Percentiles rank a stretch among this genome's conserved stretches.
Conservation (phyloP, 2,329 filamentous ascomycete species). For the Penicillium sp. region DNA sequence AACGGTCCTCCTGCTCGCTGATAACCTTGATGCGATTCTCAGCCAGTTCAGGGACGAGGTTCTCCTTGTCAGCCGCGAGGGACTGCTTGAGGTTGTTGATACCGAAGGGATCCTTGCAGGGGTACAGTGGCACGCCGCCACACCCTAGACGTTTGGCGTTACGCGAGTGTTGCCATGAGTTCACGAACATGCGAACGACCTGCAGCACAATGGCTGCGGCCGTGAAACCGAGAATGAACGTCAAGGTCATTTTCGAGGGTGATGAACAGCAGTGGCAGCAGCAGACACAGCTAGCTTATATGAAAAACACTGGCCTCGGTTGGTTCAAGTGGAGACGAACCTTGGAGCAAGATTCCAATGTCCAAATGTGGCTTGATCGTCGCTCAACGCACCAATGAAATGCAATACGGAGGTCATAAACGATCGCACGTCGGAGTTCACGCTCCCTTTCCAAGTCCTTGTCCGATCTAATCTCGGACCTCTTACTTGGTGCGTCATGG, state of each 20-base stretch:
- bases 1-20: constrained; percentile 25
- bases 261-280: background rate
- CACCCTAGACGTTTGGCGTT: constrained; percentile 30
- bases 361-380: background rate
- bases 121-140: constrained; percentile 24
- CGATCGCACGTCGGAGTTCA: background rate
- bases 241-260: constrained; percentile 15
- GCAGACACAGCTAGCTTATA: constrained; percentile 1
- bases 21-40: constrained; percentile 22
- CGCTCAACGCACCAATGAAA: background rate
- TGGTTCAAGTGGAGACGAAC: background rate
- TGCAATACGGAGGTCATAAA: background rate
- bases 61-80: constrained; percentile 27
- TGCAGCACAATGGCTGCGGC: constrained; percentile 26
- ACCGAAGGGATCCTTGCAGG: constrained; percentile 29
- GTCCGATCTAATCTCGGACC: constrained; percentile 5
- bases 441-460: background rate
- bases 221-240: constrained; percentile 25
- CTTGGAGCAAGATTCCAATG: background rate
- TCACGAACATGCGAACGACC: constrained; percentile 22
- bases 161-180: constrained; percentile 28
- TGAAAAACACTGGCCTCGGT: background rate
- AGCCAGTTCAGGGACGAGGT: constrained; percentile 22
- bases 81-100: constrained; percentile 25
- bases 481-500: background rate